Conservation (phyloP, 345 rosid species). For the Lumnitzera littorea region DNA sequence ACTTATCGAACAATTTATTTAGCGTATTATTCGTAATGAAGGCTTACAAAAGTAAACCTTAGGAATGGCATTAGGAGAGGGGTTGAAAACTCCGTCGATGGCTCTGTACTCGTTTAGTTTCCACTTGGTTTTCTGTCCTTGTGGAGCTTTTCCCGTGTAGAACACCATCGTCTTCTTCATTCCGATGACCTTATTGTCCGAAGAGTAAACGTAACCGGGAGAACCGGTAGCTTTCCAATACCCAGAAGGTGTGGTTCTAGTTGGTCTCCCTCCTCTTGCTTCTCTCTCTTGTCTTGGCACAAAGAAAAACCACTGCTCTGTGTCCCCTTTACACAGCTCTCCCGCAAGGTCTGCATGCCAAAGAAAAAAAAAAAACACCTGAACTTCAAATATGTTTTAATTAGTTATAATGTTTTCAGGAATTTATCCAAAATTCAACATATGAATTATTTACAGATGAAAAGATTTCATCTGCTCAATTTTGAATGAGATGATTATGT, state of each 20-base stretch:
- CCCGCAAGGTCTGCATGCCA: slow-evolving; percentile 52
- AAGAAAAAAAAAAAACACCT: background rate
- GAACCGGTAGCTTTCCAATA: slow-evolving; percentile 97
- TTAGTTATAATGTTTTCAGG: too few relatives aligned
- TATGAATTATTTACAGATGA: too few relatives aligned
- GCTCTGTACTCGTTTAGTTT: slow-evolving; percentile 82
- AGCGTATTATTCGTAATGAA: background rate
- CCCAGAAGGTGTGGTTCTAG: slow-evolving; percentile 67
- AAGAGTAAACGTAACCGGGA: slow-evolving; percentile 64
- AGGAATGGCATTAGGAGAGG: background rate
- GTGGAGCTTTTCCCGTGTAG: slow-evolving; percentile 70
- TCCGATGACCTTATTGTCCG: slow-evolving; percentile 56
- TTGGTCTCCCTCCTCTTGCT: slow-evolving; percentile 71
- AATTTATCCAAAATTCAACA: too few relatives aligned
- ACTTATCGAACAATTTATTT: too few relatives aligned
- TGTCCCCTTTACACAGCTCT: slow-evolving; percentile 46
- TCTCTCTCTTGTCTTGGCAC: slow-evolving; percentile 71
- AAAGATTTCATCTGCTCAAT: too few relatives aligned
- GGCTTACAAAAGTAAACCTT: background rate
- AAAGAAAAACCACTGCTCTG: slow-evolving; percentile 92
- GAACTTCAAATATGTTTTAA: too few relatives aligned
- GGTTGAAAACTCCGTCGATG: slow-evolving; percentile 23
- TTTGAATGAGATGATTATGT: too few relatives aligned
- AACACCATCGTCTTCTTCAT: slow-evolving; percentile 85
- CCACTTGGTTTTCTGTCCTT: slow-evolving; percentile 76